phyloP scores from a whole-genome alignment of 2,329 filamentous ascomycete species.

The Phoma sp. region DNA sequence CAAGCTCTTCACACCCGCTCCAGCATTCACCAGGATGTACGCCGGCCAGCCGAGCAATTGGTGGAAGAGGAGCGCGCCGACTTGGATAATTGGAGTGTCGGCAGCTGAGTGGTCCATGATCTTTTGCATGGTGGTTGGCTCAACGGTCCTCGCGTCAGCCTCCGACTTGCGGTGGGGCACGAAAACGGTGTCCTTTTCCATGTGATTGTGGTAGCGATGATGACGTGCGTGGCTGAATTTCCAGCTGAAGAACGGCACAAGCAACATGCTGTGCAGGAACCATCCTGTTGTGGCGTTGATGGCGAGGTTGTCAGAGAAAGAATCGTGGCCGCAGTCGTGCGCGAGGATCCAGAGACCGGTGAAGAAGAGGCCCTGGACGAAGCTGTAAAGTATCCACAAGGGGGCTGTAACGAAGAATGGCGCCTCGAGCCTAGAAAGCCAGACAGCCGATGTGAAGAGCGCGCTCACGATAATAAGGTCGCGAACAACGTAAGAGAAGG shows the following conservation, averaged over 20 bases:
- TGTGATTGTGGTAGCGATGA: conserved; percentile 72
- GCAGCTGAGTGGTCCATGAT: conserved; percentile 54
- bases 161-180: conserved; percentile 38
- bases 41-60: conserved; percentile 70
- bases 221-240: conserved; percentile 73
- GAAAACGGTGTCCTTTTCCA: conserved; percentile 65
- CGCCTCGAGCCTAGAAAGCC: conserved; percentile 21
- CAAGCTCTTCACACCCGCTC: conserved; percentile 28
- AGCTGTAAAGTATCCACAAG: conserved; percentile 65
- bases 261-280: conserved; percentile 68
- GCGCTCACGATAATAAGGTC: conserved; percentile 29
- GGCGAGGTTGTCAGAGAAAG: conserved; percentile 64
- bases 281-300: conserved; percentile 70
- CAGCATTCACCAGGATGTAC: conserved; percentile 66
- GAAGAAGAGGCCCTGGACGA: conserved; percentile 68
- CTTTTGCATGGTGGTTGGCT: conserved; percentile 20
- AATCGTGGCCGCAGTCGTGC: conserved; percentile 74
- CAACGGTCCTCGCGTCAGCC: conserved; percentile 4
- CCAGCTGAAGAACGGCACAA: conserved; percentile 77
- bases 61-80: conserved; percentile 64
- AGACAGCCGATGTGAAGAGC: conserved; percentile 25
- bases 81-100: conserved; percentile 65
- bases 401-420: conserved; percentile 23
- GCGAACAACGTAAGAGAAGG: conserved; percentile 32
- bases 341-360: conserved; percentile 72